phyloP scores from a whole-genome alignment of 2,329 filamentous ascomycete genomes.

The Stagonosporopsis chrysanthemi region DNA sequence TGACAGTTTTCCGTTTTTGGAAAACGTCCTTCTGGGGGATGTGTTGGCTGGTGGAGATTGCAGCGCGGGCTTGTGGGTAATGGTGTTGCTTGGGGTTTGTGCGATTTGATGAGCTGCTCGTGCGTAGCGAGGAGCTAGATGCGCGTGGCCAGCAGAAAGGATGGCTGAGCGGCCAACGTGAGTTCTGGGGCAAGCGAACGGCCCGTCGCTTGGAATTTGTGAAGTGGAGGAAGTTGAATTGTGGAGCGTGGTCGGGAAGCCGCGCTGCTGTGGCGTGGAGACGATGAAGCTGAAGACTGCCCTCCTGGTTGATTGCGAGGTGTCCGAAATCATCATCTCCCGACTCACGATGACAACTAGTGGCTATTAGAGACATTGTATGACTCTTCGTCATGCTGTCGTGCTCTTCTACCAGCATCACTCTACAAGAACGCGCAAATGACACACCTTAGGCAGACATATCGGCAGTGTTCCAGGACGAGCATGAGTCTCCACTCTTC shows the following conservation, averaged over 20 bases:
- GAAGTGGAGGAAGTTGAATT: background rate
- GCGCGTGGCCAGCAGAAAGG: slow-evolving; percentile 13
- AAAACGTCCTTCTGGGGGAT: slow-evolving; percentile 3
- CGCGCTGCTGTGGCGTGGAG: background rate
- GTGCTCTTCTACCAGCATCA: background rate
- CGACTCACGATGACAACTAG: background rate
- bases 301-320: background rate
- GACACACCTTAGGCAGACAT: too few species aligned
- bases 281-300: background rate
- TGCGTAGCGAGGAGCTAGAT: slow-evolving; percentile 18
- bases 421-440: background rate
- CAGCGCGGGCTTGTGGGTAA: background rate
- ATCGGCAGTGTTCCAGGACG: background rate
- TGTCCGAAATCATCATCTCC: background rate
- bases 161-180: slow-evolving; percentile 10
- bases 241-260: background rate
- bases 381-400: background rate
- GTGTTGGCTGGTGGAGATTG: slow-evolving; percentile 20
- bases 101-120: slow-evolving; percentile 4
- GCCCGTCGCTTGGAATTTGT: background rate
- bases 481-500: background rate
- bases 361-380: background rate
- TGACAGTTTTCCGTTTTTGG: background rate
- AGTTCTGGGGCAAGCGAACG: slow-evolving; percentile 1
- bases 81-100: slow-evolving; percentile 1